Conservation (phyloP, 805 yeast species). For the Ogataea siamensis region DNA sequence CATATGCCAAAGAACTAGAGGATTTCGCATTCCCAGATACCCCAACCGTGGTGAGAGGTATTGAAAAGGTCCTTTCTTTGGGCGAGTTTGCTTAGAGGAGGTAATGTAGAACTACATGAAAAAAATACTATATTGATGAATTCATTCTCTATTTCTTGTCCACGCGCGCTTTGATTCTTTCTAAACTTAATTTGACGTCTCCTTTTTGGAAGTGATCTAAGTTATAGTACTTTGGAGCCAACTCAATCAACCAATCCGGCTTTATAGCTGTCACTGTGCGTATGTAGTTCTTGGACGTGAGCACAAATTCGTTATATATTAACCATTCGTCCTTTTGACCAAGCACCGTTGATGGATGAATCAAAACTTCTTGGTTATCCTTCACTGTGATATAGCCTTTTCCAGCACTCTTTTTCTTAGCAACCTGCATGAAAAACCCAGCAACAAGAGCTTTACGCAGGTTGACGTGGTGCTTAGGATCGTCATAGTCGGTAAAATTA, state of each 20-base stretch:
- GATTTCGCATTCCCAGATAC: slow-evolving; percentile 98
- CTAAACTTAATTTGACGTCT: slow-evolving; percentile 68
- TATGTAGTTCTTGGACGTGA: slow-evolving; percentile 90
- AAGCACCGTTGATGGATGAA: slow-evolving; percentile 91
- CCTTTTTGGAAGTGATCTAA: slow-evolving; percentile 63
- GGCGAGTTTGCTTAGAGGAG: slow-evolving; percentile 34
- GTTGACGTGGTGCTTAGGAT: slow-evolving; percentile 66
- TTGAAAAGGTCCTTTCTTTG: slow-evolving; percentile 72
- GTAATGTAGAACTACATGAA: slow-evolving; percentile 10
- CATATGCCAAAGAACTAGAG: slow-evolving; percentile 94
- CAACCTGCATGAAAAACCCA: slow-evolving; percentile 99
- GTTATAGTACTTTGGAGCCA: slow-evolving; percentile 72
- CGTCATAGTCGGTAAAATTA: slow-evolving; percentile 63
- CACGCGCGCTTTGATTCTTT: slow-evolving; percentile 51
- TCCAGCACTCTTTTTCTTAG: slow-evolving; percentile 80
- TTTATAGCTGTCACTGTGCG: slow-evolving; percentile 88
- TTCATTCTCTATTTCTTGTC: slow-evolving; percentile 38
- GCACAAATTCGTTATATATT: slow-evolving; percentile 90
- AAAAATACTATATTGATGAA: slow-evolving; percentile 9
- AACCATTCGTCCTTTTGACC: slow-evolving; percentile 93
- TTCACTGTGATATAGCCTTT: slow-evolving; percentile 88
- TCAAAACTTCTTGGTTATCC: slow-evolving; percentile 92
- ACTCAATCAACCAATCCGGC: slow-evolving; percentile 89
- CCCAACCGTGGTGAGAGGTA: slow-evolving; percentile 83
- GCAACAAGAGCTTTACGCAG: slow-evolving; percentile 81